phyloP scores from a whole-genome alignment of 768 basidiomycete species.

The Leccinum broughii region DNA sequence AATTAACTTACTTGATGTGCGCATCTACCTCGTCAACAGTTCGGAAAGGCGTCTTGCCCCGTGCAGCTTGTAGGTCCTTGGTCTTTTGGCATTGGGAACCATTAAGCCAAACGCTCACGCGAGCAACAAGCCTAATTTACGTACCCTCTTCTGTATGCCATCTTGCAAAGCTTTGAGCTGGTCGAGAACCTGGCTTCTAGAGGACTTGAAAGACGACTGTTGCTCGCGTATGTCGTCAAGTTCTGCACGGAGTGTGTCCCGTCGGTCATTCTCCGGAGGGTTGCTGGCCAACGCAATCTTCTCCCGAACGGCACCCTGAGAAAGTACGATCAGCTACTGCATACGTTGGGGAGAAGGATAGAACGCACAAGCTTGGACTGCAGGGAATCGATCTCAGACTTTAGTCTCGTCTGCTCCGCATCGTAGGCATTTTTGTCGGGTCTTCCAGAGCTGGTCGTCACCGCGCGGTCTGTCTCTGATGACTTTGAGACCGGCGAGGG shows the following conservation, averaged over 20 bases:
- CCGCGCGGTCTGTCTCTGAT: conserved; percentile 19
- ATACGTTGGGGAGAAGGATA: background rate
- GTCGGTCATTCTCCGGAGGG: conserved; percentile 66
- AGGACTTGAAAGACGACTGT: conserved; percentile 75
- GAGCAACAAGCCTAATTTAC: background rate
- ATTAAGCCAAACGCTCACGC: background rate
- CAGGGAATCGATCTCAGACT: conserved; percentile 78
- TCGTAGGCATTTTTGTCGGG: conserved; percentile 89
- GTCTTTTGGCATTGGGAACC: conserved; percentile 45
- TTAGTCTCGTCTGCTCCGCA: conserved; percentile 79
- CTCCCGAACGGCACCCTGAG: conserved; percentile 67
- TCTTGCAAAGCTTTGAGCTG: conserved; percentile 82
- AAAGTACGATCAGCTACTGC: conserved; percentile 5
- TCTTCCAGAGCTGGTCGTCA: conserved; percentile 45
- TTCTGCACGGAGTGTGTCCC: conserved; percentile 73
- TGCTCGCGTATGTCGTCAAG: conserved; percentile 75
- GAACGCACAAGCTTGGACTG: conserved; percentile 79
- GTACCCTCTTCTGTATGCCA: conserved; percentile 76
- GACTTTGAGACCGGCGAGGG: conserved; percentile 28
- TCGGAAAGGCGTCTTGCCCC: conserved; percentile 77
- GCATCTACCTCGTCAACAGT: conserved; percentile 83
- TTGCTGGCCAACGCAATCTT: conserved; percentile 70
- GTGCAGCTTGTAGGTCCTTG: conserved; percentile 83
- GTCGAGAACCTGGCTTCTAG: conserved; percentile 69
- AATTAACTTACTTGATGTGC: conserved; percentile 69